These are phyloP conservation scores for Scedosporium apiospermum DNA, from an alignment of 2,329 filamentous ascomycete species.

Conservation along the genomic window DNA sequence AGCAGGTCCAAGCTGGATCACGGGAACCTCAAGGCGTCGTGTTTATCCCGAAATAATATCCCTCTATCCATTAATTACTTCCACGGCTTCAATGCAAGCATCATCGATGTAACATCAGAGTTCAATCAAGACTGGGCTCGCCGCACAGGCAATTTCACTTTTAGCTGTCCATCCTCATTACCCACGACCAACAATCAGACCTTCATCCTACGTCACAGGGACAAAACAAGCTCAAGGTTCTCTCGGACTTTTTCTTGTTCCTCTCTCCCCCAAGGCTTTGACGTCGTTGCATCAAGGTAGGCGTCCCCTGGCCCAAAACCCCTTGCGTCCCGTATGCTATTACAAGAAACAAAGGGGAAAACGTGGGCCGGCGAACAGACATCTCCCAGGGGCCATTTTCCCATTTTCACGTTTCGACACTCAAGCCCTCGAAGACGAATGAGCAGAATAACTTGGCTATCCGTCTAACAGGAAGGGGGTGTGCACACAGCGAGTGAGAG, in stretches of 20 bases:
- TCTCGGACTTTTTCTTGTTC: background rate
- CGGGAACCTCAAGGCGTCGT: background rate
- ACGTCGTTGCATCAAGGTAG: background rate
- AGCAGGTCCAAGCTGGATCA: background rate
- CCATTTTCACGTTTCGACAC: background rate
- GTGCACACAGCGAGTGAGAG: background rate
- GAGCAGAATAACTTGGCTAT: background rate
- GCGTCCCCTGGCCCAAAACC: no score
- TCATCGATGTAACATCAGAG: no score
- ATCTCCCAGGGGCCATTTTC: background rate
- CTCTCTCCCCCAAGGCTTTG: background rate
- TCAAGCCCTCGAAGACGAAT: background rate
- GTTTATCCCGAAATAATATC: background rate
- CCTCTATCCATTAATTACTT: background rate
- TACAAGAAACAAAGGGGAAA: background rate
- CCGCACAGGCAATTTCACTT: no score
- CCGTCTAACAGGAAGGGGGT: no score
- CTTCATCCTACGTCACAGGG: no score
- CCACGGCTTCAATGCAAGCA: background rate
- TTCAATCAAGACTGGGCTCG: no score
- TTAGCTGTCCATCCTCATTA: no score
- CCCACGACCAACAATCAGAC: no score
- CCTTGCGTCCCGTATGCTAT: no score
- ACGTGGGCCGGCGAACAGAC: background rate
- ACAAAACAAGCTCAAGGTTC: no score